These are phyloP conservation scores for Cornus controversa DNA, from an alignment of 148 eudicot species.

Conservation along the genomic window DNA sequence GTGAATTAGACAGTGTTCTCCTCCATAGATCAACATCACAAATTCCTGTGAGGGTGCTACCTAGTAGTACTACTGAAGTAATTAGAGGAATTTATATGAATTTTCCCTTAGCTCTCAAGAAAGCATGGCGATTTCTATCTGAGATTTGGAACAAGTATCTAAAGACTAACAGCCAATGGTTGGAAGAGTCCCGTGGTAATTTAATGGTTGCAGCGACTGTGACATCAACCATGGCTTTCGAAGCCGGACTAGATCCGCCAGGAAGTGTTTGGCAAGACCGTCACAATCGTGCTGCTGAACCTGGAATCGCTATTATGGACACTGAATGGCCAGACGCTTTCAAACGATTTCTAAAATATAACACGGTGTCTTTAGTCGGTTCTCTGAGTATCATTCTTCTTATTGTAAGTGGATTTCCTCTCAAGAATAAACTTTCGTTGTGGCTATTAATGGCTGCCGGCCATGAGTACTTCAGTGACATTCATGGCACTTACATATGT, in stretches of 20 bases:
- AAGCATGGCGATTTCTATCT: not conserved
- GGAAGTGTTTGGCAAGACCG: not conserved
- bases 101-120: too few relatives aligned
- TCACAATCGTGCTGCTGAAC: not conserved
- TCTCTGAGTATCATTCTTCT: constrained; percentile 1
- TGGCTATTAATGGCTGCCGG: not conserved
- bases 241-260: not conserved
- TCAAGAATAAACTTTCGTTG: not conserved
- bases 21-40: too few relatives aligned
- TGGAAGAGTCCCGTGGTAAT: not conserved
- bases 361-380: not conserved
- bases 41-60: too few relatives aligned
- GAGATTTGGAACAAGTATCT: not conserved
- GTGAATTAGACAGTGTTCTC: too few relatives aligned
- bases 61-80: too few relatives aligned
- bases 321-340: not conserved
- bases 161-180: not conserved
- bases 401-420: constrained; percentile 2
- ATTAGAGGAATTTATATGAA: too few relatives aligned
- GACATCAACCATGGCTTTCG: constrained; percentile 1
- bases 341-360: not conserved
- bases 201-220: not conserved
- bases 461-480: not conserved
- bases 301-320: not conserved
- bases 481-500: not conserved